These are phyloP conservation scores for Prunus mongolica DNA, from an alignment of 306 rosid species.

Conservation along the genomic window DNA sequence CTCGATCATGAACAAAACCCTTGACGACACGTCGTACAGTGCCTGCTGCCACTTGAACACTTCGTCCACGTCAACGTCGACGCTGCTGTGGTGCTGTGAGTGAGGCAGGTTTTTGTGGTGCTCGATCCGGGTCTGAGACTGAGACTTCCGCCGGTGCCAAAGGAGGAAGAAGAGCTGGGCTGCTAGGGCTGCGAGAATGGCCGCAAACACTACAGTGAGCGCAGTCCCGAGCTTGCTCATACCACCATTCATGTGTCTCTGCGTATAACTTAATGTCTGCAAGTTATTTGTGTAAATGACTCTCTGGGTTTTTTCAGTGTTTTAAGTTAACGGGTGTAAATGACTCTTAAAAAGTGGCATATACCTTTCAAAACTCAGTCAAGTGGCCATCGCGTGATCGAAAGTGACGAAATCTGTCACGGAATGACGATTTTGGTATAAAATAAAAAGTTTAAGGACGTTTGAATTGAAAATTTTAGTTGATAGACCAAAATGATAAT, in stretches of 20 bases:
- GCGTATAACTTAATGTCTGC: background rate
- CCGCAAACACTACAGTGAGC: conserved; percentile 17
- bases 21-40: conserved; percentile 27
- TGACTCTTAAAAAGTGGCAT: too few species aligned
- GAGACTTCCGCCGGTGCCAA: conserved; percentile 14
- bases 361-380: too few species aligned
- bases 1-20: conserved; percentile 42
- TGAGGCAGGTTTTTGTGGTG: conserved; percentile 8
- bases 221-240: conserved; percentile 21
- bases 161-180: conserved; percentile 34
- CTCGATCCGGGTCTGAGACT: conserved; percentile 23
- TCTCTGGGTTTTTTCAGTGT: background rate
- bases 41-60: conserved; percentile 31
- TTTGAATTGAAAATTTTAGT: too few species aligned
- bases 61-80: conserved; percentile 24
- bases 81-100: background rate
- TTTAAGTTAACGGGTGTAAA: background rate
- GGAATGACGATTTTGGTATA: too few species aligned
- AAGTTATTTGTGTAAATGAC: background rate
- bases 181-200: conserved; percentile 20
- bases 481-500: too few species aligned
- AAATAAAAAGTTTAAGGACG: too few species aligned
- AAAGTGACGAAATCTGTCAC: too few species aligned
- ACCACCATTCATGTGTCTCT: conserved; percentile 18
- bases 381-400: too few species aligned